These are phyloP conservation scores for Colletotrichum sp. DNA, from an alignment of 2,329 filamentous ascomycete species.

Conservation along the genomic window DNA sequence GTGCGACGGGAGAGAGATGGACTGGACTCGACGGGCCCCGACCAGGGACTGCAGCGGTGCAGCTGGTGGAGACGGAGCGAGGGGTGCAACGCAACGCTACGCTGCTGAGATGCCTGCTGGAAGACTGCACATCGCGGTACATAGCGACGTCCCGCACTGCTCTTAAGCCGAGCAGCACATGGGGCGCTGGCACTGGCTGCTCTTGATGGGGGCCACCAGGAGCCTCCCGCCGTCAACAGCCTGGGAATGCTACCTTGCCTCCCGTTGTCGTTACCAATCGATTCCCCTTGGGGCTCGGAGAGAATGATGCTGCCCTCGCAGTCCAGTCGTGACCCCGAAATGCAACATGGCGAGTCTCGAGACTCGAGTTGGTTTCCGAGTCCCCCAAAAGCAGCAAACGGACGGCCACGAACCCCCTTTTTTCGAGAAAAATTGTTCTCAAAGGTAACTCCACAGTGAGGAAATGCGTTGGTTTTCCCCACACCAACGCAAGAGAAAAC, in stretches of 20 bases:
- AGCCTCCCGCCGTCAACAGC: conserved; percentile 18
- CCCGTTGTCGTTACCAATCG: conserved; percentile 9
- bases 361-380: not conserved
- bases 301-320: not conserved
- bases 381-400: not conserved
- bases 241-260: conserved; percentile 11
- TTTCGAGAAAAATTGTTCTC: not conserved
- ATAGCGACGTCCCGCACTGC: not conserved
- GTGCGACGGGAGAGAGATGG: not conserved
- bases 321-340: not conserved
- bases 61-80: not conserved
- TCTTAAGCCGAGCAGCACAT: not conserved
- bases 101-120: not conserved
- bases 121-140: not conserved
- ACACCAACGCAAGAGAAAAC: conserved; percentile 15
- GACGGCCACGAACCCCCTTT: not conserved
- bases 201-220: conserved; percentile 15
- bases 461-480: conserved; percentile 19
- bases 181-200: not conserved
- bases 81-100: conserved; percentile 6
- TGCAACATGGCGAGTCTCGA: not conserved
- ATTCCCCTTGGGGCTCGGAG: not conserved
- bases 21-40: not conserved
- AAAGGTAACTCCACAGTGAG: conserved; percentile 9
- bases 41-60: not conserved